phyloP scores from a whole-genome alignment of 495 filamentous ascomycete genomes.

The Aspergillus bridgeri region DNA sequence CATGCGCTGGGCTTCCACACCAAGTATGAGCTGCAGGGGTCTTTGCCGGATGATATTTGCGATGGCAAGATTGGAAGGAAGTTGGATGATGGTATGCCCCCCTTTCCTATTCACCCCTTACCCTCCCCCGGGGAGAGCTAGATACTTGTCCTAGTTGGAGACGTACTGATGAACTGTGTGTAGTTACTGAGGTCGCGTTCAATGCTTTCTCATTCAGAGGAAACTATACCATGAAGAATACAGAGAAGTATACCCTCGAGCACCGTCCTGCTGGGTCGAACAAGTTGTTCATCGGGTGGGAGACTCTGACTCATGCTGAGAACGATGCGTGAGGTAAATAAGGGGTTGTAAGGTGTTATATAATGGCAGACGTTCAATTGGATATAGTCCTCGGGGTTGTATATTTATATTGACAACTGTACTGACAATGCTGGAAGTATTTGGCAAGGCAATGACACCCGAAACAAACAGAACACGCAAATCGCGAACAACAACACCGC shows the following conservation, averaged over 20 bases:
- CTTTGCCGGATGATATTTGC: constrained; percentile 21
- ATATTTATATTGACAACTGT: no score
- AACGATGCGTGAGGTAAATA: constrained; percentile 5
- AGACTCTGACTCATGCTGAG: constrained; percentile 24
- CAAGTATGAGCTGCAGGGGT: constrained; percentile 8
- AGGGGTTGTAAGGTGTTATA: neutral
- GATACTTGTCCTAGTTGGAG: no score
- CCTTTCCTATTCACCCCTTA: neutral
- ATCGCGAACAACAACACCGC: no score
- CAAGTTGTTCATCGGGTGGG: constrained; percentile 24
- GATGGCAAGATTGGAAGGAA: constrained; percentile 6
- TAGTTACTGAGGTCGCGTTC: constrained; percentile 25
- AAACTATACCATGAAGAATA: constrained; percentile 22
- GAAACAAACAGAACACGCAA: no score
- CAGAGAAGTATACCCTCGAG: constrained; percentile 10
- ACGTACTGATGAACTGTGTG: no score
- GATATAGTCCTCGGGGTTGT: no score
- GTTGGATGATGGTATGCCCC: neutral
- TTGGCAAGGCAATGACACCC: no score
- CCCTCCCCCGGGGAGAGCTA: no score
- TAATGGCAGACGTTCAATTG: no score
- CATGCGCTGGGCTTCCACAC: constrained; percentile 24
- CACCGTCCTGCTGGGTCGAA: constrained; percentile 18
- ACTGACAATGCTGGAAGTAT: no score
- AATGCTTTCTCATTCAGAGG: constrained; percentile 20